Base-by-base conservation (phyloP, 306 rosid genomes). In the Quillaja saponaria region DNA sequence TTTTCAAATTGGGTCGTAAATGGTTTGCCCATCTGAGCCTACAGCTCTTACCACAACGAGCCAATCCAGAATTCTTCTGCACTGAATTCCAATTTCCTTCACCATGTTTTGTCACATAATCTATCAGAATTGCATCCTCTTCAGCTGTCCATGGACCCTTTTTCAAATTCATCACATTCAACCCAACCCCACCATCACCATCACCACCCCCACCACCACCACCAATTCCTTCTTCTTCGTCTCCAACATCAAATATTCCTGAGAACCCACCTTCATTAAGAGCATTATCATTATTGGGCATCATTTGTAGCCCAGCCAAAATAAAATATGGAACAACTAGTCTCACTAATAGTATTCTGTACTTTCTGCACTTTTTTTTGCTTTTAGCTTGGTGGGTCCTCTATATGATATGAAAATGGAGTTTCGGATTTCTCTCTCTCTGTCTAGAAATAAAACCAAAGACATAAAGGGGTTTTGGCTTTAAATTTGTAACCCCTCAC, bases 1-100 rank as follows among this genome's bases (percentile, higher is more conserved):
- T 91, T 69, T 82, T 91, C 74, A 91, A 69, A 65, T 88, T 79
- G 7, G 98, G 98, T 15, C 96, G 60, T 20, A 91, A 68, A 64
- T 91, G 98, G 51, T 91, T 91, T 10, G 96, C 96, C 98, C 98
- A 91, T 7, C 98, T 81, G 20, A 91, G 96, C 50, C 98, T 66
- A 44, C 98, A 91, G 73, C 98, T 91, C 64, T 91, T 91, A 1
- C 98, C 98, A 14, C 98, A 91, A 7, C 98, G 80, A 47, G 80
- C 80, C 50, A 91, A 68, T 20, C 92, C 85, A 1, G 95, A 75
- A 15, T 88, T 86, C 61, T 69, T 79, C 70, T 82, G 87, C 54
- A 86, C 95, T 0, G 88, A 76, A 39, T 88, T 91, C 98, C 98
- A 91, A 52, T 91, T 88, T 13, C 98, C 96, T 68, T 88, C 95